phyloP scores from a whole-genome alignment of 139 green algal species.

The Micractinium conductrix region DNA sequence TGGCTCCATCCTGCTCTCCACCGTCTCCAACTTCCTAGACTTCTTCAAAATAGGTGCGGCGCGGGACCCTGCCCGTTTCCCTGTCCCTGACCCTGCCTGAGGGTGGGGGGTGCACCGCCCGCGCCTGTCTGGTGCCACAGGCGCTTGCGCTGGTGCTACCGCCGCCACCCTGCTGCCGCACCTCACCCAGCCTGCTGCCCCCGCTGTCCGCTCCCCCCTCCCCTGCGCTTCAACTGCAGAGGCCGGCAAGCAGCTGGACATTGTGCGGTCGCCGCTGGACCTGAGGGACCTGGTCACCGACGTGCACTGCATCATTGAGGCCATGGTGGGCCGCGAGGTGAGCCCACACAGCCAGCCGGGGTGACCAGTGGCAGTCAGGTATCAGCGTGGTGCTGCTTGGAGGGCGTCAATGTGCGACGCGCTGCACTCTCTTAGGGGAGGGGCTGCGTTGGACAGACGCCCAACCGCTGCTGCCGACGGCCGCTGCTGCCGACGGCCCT shows the following conservation, averaged over 20 bases:
- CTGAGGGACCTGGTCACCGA: constrained; percentile 70
- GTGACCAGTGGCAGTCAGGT: too few species aligned
- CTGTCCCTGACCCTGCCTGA: not conserved
- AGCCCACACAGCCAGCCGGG: not conserved
- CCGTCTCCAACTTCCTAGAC: constrained; percentile 89
- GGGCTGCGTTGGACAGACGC: too few species aligned
- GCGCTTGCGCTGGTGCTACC: not conserved
- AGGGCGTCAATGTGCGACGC: too few species aligned
- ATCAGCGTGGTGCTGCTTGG: too few species aligned
- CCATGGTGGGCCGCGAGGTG: constrained; percentile 69
- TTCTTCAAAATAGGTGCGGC: constrained; percentile 82
- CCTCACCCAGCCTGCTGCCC: not conserved
- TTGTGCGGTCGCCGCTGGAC: constrained; percentile 70
- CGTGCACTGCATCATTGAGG: constrained; percentile 86
- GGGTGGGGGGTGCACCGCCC: not conserved
- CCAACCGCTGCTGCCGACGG: too few species aligned
- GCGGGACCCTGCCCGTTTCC: too few species aligned
- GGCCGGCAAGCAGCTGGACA: constrained; percentile 79
- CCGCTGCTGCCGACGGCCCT: too few species aligned
- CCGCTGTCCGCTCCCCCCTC: not conserved
- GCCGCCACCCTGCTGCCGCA: not conserved
- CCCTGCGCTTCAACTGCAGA: constrained; percentile 34
- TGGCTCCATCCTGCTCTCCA: constrained; percentile 84
- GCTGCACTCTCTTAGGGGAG: not conserved
- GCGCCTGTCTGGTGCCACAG: not conserved